Evolutionary conservation across 805 yeast genomes (phyloP).

Genomic region (Saturnispora zaruensis): DNA sequence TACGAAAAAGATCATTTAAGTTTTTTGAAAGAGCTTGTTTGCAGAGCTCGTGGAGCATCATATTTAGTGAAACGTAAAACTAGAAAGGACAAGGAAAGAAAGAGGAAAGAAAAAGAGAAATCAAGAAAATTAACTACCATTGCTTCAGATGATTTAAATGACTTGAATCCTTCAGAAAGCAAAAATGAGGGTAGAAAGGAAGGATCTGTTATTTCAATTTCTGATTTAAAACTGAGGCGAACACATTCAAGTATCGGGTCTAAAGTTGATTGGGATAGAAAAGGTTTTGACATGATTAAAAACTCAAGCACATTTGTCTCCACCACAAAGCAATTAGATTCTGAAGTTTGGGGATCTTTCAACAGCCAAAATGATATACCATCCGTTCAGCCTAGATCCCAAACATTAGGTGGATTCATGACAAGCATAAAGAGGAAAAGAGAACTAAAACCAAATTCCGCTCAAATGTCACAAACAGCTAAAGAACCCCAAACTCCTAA

Average conservation of each 20-base stretch:
- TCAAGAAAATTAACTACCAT: neutral
- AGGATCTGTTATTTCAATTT: slow-evolving; percentile 9
- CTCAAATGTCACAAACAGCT: slow-evolving; percentile 16
- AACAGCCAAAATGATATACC: neutral
- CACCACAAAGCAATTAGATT: neutral
- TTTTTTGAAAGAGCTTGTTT: slow-evolving; percentile 22
- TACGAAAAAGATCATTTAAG: slow-evolving; percentile 21
- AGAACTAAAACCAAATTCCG: slow-evolving; percentile 19
- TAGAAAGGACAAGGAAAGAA: slow-evolving; percentile 5
- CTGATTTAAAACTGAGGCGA: slow-evolving; percentile 18
- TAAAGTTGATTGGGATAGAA: slow-evolving; percentile 20
- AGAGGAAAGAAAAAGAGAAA: slow-evolving; percentile 5
- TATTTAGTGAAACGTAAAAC: slow-evolving; percentile 11
- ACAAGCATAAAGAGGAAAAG: slow-evolving; percentile 9
- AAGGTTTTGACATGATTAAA: slow-evolving; percentile 28
- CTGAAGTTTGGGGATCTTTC: neutral
- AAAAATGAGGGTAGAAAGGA: slow-evolving; percentile 3
- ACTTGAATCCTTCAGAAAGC: neutral
- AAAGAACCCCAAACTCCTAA: neutral
- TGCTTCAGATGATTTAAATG: neutral
- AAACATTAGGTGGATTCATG: slow-evolving; percentile 11
- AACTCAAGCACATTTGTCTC: slow-evolving; percentile 8
- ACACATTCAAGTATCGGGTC: slow-evolving; percentile 20
- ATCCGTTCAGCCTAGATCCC: neutral
- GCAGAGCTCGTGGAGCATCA: slow-evolving; percentile 26